Conservation (phyloP, 352 stramenopile species). For the Phytophthora parvispora region DNA sequence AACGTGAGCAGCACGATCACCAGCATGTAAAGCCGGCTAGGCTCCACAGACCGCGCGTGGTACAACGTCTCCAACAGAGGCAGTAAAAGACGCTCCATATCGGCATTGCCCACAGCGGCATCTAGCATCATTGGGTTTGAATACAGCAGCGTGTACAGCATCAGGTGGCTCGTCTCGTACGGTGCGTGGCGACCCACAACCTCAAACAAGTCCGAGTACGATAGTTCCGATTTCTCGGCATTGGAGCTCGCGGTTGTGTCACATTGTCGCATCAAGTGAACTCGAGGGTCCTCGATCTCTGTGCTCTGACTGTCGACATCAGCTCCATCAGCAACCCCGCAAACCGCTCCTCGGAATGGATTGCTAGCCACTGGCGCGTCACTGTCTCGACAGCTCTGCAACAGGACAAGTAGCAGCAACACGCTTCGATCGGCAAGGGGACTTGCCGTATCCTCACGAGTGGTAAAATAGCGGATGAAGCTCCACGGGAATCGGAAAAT, state of each 20-base stretch:
- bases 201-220: conserved; percentile 65
- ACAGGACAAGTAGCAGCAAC: conserved; percentile 71
- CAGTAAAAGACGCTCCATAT: conserved; percentile 63
- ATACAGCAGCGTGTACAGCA: conserved; percentile 84
- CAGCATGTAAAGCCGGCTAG: conserved; percentile 77
- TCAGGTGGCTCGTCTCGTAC: conserved; percentile 74
- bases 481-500: conserved; percentile 74
- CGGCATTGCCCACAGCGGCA: conserved; percentile 48
- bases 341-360: conserved; percentile 70
- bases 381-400: conserved; percentile 77
- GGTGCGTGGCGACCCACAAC: conserved; percentile 60
- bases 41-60: conserved; percentile 66
- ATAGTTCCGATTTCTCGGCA: conserved; percentile 40
- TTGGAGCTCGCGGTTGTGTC: conserved; percentile 5
- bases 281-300: conserved; percentile 40
- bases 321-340: conserved; percentile 38
- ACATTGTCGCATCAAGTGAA: conserved; percentile 21
- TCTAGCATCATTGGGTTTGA: conserved; percentile 68
- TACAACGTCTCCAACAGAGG: conserved; percentile 84
- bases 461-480: conserved; percentile 79
- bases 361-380: conserved; percentile 53
- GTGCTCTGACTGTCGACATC: conserved; percentile 35
- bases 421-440: conserved; percentile 76
- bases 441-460: conserved; percentile 55
- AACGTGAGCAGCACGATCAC: conserved; percentile 78